Conservation (phyloP, 257 asterid species). For the Solanum commersonii region DNA sequence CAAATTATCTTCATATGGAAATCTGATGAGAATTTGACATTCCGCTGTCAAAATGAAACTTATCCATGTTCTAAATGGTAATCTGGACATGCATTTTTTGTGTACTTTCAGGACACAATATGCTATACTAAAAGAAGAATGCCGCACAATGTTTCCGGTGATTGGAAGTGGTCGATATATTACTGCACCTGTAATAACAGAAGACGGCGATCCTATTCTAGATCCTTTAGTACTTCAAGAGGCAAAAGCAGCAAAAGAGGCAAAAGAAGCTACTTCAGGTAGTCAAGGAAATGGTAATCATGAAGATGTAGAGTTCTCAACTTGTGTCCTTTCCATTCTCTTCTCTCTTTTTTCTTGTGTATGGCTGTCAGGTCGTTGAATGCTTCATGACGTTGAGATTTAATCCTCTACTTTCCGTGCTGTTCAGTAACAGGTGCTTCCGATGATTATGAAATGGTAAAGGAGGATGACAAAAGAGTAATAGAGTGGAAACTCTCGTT, state of each 20-base stretch:
- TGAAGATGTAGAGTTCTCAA: background rate
- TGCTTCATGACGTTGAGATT: background rate
- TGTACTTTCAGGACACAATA: conserved; percentile 54
- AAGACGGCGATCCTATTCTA: conserved; percentile 73
- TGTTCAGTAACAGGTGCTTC: conserved; percentile 13
- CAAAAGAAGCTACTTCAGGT: background rate
- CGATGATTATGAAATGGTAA: conserved; percentile 10
- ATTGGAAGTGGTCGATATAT: conserved; percentile 81
- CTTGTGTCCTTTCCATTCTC: background rate
- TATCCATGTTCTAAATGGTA: background rate
- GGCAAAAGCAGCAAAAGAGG: conserved; percentile 26
- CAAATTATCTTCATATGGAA: background rate
- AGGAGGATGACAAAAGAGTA: conserved; percentile 55
- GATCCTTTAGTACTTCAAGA: conserved; percentile 92
- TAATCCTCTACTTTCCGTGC: background rate
- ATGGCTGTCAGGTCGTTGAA: background rate
- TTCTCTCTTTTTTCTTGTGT: background rate
- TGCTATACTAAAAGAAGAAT: conserved; percentile 69
- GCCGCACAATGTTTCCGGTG: conserved; percentile 78
- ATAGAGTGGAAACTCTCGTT: conserved; percentile 34
- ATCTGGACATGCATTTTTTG: background rate
- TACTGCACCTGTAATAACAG: conserved; percentile 89
- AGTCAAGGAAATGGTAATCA: conserved; percentile 19
- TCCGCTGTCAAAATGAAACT: background rate
- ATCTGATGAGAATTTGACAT: background rate